Base-by-base conservation (phyloP, 2,329 filamentous ascomycete species). In the Paecilomyces fulvus region DNA sequence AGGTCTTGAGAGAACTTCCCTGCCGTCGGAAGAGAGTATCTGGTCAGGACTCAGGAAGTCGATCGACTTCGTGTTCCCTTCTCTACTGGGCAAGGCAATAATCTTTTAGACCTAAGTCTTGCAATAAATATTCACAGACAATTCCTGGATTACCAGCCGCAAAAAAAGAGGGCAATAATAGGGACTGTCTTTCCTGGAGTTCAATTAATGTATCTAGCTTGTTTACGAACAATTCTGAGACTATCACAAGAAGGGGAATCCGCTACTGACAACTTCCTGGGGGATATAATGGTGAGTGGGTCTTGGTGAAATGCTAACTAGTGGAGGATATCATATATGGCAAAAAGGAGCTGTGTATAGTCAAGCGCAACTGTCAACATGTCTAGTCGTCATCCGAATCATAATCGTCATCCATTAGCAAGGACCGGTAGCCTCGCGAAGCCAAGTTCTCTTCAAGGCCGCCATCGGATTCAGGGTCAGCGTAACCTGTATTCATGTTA, bases 361-460 rank as follows among this genome's bases (percentile, higher is more conserved):
- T 17, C 17, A 43, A 43, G 37, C 14, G 37, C 37, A 17, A 43
- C 14, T 12, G 25, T 12, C 48, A 49, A 28, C 12, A 33, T 20
- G 59, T 30, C 58, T 68, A 75, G 49, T 77, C 76, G 56, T 90
- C 87, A 54, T 91, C 88, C 30, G 85, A 88, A 66, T 92, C 89
- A 53, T 72, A 84, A 60, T 84, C 88, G 51, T 92, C 88, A 61
- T 94, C 88, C 1, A 88, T 84, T 57, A 92, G 72, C 23, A 95
- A 78, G 1, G 89, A 87, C 57, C 90, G 82, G 71, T 92, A 95
- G 61, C 89, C 79, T 58, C 90, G 80, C 57, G 84, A 87, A 1
- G 89, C 88, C 59, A 99, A 76, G 68, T 97, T 92, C 67, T 95
- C 90, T 67, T 95, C 91, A 21, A 97, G 78, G 0, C 92, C 91